Percentiles rank a stretch among this genome's conserved stretches.
phyloP scores from a whole-genome alignment of 1,284 basidiomycete genomes.

The Malassezia slooffiae region DNA sequence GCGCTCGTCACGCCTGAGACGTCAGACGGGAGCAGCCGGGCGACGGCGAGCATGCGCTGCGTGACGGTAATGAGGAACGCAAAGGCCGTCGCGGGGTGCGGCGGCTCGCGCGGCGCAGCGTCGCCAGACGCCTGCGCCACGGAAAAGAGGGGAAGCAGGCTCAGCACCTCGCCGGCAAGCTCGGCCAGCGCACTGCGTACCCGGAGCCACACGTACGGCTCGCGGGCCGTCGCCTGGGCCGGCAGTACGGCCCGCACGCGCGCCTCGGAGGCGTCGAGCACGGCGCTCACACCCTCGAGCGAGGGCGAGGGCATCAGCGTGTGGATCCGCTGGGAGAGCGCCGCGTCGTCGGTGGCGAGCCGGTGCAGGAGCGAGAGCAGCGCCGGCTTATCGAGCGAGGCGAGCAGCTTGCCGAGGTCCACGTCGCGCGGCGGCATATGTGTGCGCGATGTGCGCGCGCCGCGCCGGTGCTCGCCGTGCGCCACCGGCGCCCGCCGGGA shows the following conservation, averaged over 20 bases:
- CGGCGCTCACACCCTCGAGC: slow-evolving; percentile 11
- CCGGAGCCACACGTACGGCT: slow-evolving; percentile 36
- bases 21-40: slow-evolving; percentile 22
- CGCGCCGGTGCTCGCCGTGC: not conserved
- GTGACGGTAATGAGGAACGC: slow-evolving; percentile 30
- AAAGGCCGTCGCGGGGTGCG: slow-evolving; percentile 34
- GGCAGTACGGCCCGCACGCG: slow-evolving; percentile 23
- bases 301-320: slow-evolving; percentile 36
- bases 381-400: slow-evolving; percentile 35
- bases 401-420: slow-evolving; percentile 33
- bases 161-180: slow-evolving; percentile 22
- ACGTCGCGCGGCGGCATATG: slow-evolving; percentile 24
- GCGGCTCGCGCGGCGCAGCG: not conserved
- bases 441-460: not conserved
- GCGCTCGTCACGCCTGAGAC: not conserved
- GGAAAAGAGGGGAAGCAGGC: slow-evolving; percentile 31
- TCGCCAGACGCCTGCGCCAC: not conserved
- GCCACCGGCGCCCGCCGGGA: not conserved
- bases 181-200: slow-evolving; percentile 27
- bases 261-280: slow-evolving; percentile 10
- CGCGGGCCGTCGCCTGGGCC: slow-evolving; percentile 19
- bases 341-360: slow-evolving; percentile 23
- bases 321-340: slow-evolving; percentile 27
- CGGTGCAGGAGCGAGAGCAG: slow-evolving; percentile 30
- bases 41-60: slow-evolving; percentile 27